Evolutionary conservation across 495 filamentous ascomycete genomes (phyloP).

Genomic region (Lindgomyces ingoldianus): DNA sequence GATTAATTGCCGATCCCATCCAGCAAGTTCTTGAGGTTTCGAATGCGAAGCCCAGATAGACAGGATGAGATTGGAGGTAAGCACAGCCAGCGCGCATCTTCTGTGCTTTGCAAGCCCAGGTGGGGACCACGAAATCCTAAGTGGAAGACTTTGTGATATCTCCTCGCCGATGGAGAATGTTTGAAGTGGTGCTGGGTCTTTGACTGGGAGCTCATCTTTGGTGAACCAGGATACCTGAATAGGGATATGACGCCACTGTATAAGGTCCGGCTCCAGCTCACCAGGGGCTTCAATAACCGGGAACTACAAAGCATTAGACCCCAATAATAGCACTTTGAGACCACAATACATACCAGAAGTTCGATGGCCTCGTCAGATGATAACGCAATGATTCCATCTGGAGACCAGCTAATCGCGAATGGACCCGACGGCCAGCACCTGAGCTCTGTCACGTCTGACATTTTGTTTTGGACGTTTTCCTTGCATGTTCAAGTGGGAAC

Average conservation of each 20-base stretch:
- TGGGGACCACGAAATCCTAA: constrained; percentile 61
- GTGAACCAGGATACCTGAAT: constrained; percentile 57
- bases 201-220: constrained; percentile 54
- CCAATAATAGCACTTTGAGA: not conserved
- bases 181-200: constrained; percentile 49
- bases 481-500: not conserved
- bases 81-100: constrained; percentile 59
- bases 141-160: constrained; percentile 57
- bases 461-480: not conserved
- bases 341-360: constrained; percentile 50
- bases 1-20: constrained; percentile 44
- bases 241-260: constrained; percentile 37
- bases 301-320: constrained; percentile 39
- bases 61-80: constrained; percentile 57
- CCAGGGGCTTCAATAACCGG: constrained; percentile 24
- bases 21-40: constrained; percentile 29
- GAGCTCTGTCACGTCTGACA: constrained; percentile 39
- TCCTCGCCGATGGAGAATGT: constrained; percentile 65
- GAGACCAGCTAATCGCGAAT: constrained; percentile 63
- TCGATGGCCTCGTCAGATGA: constrained; percentile 60
- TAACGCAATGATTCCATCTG: constrained; percentile 63
- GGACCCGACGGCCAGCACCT: constrained; percentile 44
- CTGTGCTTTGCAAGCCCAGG: constrained; percentile 60
- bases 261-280: constrained; percentile 7
- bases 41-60: constrained; percentile 36